A percentile compares a stretch with the other conserved stretches of the same genome.
These are phyloP conservation scores for Echeveria elegans DNA, from an alignment of 164 flowering plant species.

Conservation along the genomic window DNA sequence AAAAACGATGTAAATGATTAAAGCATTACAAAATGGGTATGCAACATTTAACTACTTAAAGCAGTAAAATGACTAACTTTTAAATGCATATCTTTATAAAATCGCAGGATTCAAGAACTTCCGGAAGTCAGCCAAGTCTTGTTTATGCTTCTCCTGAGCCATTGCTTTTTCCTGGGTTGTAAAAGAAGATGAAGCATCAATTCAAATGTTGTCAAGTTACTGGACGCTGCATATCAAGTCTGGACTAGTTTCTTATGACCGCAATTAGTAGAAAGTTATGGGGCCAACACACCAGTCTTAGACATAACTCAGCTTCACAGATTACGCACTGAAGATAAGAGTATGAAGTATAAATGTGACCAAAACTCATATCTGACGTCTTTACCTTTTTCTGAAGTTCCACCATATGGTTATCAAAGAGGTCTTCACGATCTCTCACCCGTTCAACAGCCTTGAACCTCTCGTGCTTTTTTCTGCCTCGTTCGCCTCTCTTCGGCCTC, in stretches of 20 bases:
- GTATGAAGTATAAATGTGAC: not conserved
- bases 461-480: constrained; percentile 78
- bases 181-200: not conserved
- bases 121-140: constrained; percentile 54
- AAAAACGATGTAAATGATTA: no score
- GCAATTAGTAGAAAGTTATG: not conserved
- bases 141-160: constrained; percentile 79
- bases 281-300: no score
- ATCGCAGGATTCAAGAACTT: constrained; percentile 83
- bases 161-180: constrained; percentile 62
- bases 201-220: not conserved
- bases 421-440: constrained; percentile 83
- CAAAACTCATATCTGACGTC: not conserved
- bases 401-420: constrained; percentile 61
- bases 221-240: not conserved
- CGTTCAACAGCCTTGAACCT: constrained; percentile 90
- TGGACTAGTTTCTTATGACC: not conserved
- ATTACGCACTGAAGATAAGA: not conserved
- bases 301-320: not conserved
- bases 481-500: constrained; percentile 90
- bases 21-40: not conserved
- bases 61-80: not conserved
- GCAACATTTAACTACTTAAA: not conserved
- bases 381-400: constrained; percentile 81
- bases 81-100: constrained; percentile 52